A percentile compares a stretch with the other conserved stretches of the same genome.
These are phyloP conservation scores for Linum tenue DNA, from an alignment of 345 rosid genomes.

Conservation along the genomic window DNA sequence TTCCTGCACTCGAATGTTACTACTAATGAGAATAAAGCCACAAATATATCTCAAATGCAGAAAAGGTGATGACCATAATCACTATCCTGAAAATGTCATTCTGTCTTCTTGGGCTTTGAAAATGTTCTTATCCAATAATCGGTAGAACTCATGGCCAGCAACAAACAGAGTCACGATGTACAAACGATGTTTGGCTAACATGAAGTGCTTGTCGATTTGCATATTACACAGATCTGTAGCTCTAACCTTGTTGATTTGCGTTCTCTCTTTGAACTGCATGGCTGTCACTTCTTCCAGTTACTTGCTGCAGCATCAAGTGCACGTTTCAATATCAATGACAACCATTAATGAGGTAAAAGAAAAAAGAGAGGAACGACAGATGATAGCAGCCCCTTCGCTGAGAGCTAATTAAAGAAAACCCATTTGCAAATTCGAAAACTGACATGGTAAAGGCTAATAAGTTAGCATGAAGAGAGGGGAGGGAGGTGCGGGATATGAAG, in stretches of 20 bases:
- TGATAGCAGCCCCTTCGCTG: too few relatives aligned
- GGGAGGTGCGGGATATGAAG: background rate
- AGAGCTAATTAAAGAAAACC: slow-evolving; percentile 2
- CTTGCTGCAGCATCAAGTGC: slow-evolving; percentile 35
- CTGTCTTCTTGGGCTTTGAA: slow-evolving; percentile 1
- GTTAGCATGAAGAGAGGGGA: background rate
- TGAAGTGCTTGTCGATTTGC: background rate
- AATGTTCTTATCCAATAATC: background rate
- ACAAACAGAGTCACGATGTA: background rate
- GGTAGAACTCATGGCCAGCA: background rate
- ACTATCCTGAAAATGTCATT: background rate
- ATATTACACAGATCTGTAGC: background rate
- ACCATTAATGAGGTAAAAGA: background rate
- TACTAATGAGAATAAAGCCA: slow-evolving; percentile 12
- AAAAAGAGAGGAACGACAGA: background rate
- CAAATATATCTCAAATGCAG: background rate
- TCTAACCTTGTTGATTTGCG: slow-evolving; percentile 65
- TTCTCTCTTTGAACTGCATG: slow-evolving; percentile 41
- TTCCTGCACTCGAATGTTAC: slow-evolving; percentile 32
- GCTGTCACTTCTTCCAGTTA: slow-evolving; percentile 55
- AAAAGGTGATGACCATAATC: background rate
- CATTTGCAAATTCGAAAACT: background rate
- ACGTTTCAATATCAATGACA: slow-evolving; percentile 4
- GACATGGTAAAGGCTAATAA: background rate
- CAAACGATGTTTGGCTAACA: background rate